A percentile compares a stretch with the other conserved stretches of the same genome.
These are phyloP conservation scores for Candida berthetii DNA, from an alignment of 805 yeast genomes.

Conservation along the genomic window DNA sequence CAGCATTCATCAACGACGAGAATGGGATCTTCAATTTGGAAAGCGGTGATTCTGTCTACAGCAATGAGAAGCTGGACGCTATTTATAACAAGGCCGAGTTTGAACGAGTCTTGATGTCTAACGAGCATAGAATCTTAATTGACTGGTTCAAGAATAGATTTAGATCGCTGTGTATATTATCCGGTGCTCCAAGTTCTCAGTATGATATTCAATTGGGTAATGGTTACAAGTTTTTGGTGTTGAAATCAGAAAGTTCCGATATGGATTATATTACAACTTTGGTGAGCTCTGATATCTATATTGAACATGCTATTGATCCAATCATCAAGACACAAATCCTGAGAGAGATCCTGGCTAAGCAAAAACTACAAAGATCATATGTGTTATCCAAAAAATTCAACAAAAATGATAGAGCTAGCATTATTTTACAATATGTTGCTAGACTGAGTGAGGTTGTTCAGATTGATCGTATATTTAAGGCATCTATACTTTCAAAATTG, in stretches of 20 bases:
- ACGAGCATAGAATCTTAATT: slow-evolving; percentile 58
- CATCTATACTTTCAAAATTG: slow-evolving; percentile 21
- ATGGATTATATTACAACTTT: slow-evolving; percentile 39
- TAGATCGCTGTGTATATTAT: slow-evolving; percentile 51
- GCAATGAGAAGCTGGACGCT: slow-evolving; percentile 39
- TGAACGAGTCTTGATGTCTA: slow-evolving; percentile 33
- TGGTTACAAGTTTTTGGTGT: slow-evolving; percentile 27
- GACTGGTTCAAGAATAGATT: slow-evolving; percentile 66
- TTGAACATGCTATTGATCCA: slow-evolving; percentile 44
- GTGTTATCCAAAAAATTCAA: slow-evolving; percentile 22
- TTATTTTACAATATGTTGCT: slow-evolving; percentile 42
- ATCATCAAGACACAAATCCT: slow-evolving; percentile 34
- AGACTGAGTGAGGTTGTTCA: slow-evolving; percentile 57
- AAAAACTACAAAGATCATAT: slow-evolving; percentile 12
- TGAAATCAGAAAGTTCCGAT: slow-evolving; percentile 34
- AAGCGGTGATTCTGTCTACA: background rate
- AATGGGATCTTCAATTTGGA: slow-evolving; percentile 18
- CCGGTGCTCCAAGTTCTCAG: slow-evolving; percentile 36
- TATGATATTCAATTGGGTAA: slow-evolving; percentile 13
- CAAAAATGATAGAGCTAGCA: slow-evolving; percentile 34
- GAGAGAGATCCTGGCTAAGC: slow-evolving; percentile 23
- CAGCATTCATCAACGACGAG: slow-evolving; percentile 33
- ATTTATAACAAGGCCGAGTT: slow-evolving; percentile 46
- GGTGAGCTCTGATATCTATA: slow-evolving; percentile 44
- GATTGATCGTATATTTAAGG: slow-evolving; percentile 57